These are phyloP conservation scores for Myxozyma geophila DNA, from an alignment of 805 yeast species.

Conservation along the genomic window DNA sequence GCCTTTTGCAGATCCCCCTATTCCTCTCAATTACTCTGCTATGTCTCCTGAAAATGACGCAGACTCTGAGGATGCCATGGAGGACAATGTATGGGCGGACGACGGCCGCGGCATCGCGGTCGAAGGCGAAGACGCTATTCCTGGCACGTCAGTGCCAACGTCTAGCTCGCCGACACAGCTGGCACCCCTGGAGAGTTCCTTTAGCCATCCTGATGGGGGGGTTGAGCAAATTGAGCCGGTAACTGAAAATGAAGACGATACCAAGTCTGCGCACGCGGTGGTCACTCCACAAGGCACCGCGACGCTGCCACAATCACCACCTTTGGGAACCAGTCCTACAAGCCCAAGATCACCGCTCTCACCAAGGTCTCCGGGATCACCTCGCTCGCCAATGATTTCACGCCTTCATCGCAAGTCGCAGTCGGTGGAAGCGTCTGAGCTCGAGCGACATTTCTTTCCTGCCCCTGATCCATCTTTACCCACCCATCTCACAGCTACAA, in stretches of 20 bases:
- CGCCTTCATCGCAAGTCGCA: constrained; percentile 8
- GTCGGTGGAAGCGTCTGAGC: constrained; percentile 12
- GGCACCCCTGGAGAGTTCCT: neutral
- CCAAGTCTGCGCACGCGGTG: neutral
- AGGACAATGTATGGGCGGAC: constrained; percentile 6
- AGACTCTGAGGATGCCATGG: neutral
- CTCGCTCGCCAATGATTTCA: constrained; percentile 5
- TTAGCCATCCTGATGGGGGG: neutral
- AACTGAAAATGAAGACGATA: neutral
- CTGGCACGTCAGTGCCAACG: neutral
- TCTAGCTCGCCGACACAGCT: neutral
- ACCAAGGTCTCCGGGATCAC: neutral
- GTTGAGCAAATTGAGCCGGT: neutral
- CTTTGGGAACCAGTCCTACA: neutral
- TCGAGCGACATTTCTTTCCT: constrained; percentile 33
- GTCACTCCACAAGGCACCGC: neutral
- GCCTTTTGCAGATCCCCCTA: constrained; percentile 11
- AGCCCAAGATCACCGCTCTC: neutral
- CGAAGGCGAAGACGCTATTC: constrained; percentile 1
- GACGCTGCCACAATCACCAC: constrained; percentile 5
- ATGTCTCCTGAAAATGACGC: neutral
- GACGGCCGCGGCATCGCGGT: constrained; percentile 2
- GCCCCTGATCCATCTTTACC: constrained; percentile 11
- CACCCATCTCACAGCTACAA: neutral
- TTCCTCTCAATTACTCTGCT: neutral